Conservation (phyloP, 768 basidiomycete species). For the Lactifluus pinguis region DNA sequence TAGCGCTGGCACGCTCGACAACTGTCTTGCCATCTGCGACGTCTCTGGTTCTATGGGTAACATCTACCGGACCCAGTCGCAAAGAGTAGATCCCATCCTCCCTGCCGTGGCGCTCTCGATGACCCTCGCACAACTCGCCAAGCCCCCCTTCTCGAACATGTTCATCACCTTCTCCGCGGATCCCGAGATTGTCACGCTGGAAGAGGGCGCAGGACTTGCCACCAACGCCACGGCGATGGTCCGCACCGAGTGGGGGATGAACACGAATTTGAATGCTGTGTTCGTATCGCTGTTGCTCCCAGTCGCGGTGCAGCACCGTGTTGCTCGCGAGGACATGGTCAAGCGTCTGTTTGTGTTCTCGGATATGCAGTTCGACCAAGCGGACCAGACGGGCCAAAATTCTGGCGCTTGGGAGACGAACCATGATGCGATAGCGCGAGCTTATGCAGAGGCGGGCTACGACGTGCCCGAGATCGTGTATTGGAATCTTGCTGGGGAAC, state of each 20-base stretch:
- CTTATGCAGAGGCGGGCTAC: constrained; percentile 54
- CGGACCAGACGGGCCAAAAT: background rate
- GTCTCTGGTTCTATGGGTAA: constrained; percentile 67
- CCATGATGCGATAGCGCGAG: constrained; percentile 45
- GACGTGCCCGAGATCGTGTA: constrained; percentile 66
- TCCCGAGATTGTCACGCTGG: constrained; percentile 44
- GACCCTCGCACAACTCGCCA: constrained; percentile 50
- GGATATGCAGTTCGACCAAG: constrained; percentile 67
- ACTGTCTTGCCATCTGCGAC: constrained; percentile 60
- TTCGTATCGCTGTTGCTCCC: constrained; percentile 56
- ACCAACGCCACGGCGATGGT: constrained; percentile 33
- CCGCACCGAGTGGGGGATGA: constrained; percentile 38
- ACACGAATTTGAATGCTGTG: constrained; percentile 54
- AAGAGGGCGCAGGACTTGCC: constrained; percentile 32
- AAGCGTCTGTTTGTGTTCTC: constrained; percentile 68
- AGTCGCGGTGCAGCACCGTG: constrained; percentile 43
- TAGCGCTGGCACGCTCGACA: constrained; percentile 49
- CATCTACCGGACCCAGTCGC: constrained; percentile 1
- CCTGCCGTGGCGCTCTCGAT: constrained; percentile 60
- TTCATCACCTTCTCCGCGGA: constrained; percentile 60
- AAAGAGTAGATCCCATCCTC: constrained; percentile 36
- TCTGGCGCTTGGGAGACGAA: constrained; percentile 48
- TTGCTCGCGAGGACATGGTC: constrained; percentile 65
- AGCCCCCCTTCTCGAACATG: constrained; percentile 51
- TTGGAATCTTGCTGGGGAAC: constrained; percentile 45